Evolutionary conservation across 2,329 filamentous ascomycete species (phyloP), one percentile per base, ranked within the genome.

Genomic region (Diplodia intermedia): DNA sequence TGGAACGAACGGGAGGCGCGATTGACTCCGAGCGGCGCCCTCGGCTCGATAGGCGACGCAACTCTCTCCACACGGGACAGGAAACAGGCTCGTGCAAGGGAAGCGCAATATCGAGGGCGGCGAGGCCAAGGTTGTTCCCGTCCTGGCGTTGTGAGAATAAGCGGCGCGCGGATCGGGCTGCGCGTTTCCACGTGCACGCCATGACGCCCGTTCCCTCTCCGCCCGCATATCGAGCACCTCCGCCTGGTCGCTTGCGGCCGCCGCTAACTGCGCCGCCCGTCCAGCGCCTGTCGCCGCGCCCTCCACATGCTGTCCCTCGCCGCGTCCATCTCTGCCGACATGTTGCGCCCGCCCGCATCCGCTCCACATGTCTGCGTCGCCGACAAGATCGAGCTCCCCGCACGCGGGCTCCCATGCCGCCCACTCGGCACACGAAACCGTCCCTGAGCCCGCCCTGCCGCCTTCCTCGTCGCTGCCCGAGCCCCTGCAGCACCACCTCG

Each of bases 71-170:
- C 57, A 6, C 40, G 43, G 26, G 23, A 6, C 26, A 36, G 14
- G 43, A 11, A 33, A n/a, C 54, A 57, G n/a, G 54, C 33, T 57
- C 36, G 54, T n/a, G 33, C 54, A 40, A 33, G 57, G 29, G 26
- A 43, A 49, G n/a, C 57, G 57, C 57, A 62, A 62, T 49, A 43
- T 49, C 57, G 57, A 49, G 23, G 57, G 56, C 26, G 26, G 26
- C 26, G 26, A 26, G 26, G 26, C 26, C 26, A 60, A 60, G 56
- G 57, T 50, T 62, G 57, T 33, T 62, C 40, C 57, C 57, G 57
- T 62, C 57, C 38, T 29, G 38, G 14, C 36, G 55, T 49, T 62
- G 57, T 62, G 47, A n/a, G 57, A 62, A 62, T 62, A 50, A 62
- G 57, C 57, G 57, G 57, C 57, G 40, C 57, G 57, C 57, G 57